Percentiles rank a stretch among this genome's conserved stretches.
These are phyloP conservation scores for Sporisorium scitamineum DNA, from an alignment of 1,284 basidiomycete species.

Conservation along the genomic window DNA sequence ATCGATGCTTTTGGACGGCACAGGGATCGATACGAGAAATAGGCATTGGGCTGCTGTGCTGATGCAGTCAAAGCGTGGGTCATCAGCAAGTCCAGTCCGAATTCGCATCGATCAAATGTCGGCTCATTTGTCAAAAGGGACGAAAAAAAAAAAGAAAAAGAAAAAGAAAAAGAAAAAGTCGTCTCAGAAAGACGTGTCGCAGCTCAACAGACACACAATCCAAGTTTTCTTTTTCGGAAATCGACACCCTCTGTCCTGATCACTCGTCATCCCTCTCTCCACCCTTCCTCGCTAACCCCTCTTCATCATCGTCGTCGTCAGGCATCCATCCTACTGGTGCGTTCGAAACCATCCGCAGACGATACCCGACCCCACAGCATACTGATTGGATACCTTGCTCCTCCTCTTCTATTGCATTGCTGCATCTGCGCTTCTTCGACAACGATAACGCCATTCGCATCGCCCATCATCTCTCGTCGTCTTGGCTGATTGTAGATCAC, in stretches of 20 bases:
- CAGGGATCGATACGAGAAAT: slow-evolving; percentile 35
- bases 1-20: not conserved
- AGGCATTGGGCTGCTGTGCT: not conserved
- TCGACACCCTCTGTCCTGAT: not conserved
- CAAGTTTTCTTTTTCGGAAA: slow-evolving; percentile 1
- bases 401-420: not conserved
- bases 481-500: slow-evolving; percentile 16
- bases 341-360: not conserved
- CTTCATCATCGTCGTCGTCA: slow-evolving; percentile 4
- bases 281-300: not conserved
- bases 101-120: slow-evolving; percentile 45
- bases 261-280: not conserved
- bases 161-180: slow-evolving; percentile 16
- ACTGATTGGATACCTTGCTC: not conserved
- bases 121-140: slow-evolving; percentile 3
- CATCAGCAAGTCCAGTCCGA: slow-evolving; percentile 12
- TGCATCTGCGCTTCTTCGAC: not conserved
- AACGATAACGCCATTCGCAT: not conserved
- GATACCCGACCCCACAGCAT: not conserved
- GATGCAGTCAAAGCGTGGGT: not conserved
- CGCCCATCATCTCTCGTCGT: not conserved
- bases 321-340: slow-evolving; percentile 10
- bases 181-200: slow-evolving; percentile 2
- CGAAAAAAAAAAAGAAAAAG: slow-evolving; percentile 19
- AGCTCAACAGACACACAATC: slow-evolving; percentile 4